Conservation (phyloP, 176 grass and related monocot species). For the Puya raimondii region DNA sequence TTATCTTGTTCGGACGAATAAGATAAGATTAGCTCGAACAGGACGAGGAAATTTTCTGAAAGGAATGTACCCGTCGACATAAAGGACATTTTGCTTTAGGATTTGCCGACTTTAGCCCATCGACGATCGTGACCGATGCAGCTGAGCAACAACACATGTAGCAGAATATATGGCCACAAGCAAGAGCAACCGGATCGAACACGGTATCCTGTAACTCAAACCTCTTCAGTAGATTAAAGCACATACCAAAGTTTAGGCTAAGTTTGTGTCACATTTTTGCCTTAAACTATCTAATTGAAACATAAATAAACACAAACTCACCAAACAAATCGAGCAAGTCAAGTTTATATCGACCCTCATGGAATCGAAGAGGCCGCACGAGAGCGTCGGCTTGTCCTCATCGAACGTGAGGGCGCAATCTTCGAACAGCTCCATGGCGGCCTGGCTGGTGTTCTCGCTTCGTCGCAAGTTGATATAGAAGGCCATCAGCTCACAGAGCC, state of each 20-base stretch:
- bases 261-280: no score
- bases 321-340: conserved; percentile 91
- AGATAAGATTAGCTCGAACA: background rate
- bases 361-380: conserved; percentile 61
- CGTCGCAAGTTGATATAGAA: conserved; percentile 79
- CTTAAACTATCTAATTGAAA: no score
- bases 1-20: background rate
- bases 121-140: conserved; percentile 62
- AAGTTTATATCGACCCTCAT: conserved; percentile 68
- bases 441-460: conserved; percentile 31
- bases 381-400: conserved; percentile 56
- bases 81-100: conserved; percentile 69
- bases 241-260: background rate
- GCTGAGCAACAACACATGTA: conserved; percentile 78
- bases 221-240: background rate
- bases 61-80: conserved; percentile 46
- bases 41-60: background rate
- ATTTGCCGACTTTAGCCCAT: conserved; percentile 47
- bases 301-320: conserved; percentile 22
- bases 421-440: conserved; percentile 47
- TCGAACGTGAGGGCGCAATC: conserved; percentile 63
- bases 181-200: conserved; percentile 66
- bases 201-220: conserved; percentile 45
- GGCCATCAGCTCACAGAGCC: conserved; percentile 77
- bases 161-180: conserved; percentile 84